A percentile compares a stretch with the other conserved stretches of the same genome.
These are phyloP conservation scores for Leersia perrieri DNA, from an alignment of 176 grass and related monocot genomes.

Conservation along the genomic window DNA sequence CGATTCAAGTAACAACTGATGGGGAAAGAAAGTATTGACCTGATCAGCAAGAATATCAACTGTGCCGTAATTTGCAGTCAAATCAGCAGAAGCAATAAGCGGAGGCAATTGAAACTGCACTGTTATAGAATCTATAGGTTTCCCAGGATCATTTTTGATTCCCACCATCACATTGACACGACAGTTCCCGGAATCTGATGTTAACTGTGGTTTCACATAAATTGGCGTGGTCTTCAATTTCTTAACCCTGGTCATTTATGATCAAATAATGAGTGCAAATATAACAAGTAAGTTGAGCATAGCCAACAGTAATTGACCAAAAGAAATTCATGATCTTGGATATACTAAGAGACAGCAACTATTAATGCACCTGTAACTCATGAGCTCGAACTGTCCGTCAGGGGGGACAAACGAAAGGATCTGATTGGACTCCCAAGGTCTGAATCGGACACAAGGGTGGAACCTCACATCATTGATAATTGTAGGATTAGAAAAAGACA, in stretches of 20 bases:
- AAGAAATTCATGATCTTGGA: no score
- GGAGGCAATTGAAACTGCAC: constrained; percentile 78
- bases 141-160: constrained; percentile 86
- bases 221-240: constrained; percentile 80
- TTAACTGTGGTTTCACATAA: constrained; percentile 91
- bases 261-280: constrained; percentile 20
- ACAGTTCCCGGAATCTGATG: constrained; percentile 82
- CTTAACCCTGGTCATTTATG: constrained; percentile 56
- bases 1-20: background rate
- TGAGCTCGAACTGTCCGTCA: constrained; percentile 82
- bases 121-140: constrained; percentile 89
- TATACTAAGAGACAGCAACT: background rate
- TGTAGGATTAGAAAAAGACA: constrained; percentile 80
- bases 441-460: constrained; percentile 86
- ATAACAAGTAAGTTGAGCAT: background rate
- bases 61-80: constrained; percentile 87
- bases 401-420: constrained; percentile 88
- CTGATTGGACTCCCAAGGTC: constrained; percentile 77
- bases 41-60: constrained; percentile 80
- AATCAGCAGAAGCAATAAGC: constrained; percentile 80
- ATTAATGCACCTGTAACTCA: constrained; percentile 75
- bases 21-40: constrained; percentile 42
- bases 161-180: constrained; percentile 82
- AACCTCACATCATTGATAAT: constrained; percentile 85
- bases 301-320: no score